Evolutionary conservation across 2,329 filamentous ascomycete genomes (phyloP).

Genomic region (Dactylonectria macrodidyma): DNA sequence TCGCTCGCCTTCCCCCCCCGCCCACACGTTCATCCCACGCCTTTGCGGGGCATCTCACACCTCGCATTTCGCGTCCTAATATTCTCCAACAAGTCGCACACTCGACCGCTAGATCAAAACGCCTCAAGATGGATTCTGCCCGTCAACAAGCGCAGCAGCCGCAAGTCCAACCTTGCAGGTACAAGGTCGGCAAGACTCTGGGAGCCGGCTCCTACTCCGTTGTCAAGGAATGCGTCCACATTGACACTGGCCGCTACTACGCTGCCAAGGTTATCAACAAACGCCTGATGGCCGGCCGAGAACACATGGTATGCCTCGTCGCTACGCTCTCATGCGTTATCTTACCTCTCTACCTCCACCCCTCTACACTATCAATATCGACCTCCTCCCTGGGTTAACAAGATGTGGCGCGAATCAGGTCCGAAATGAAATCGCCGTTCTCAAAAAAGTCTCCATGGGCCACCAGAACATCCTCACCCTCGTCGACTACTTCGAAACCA

Average conservation of each 20-base stretch:
- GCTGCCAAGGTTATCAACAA: conserved; percentile 99
- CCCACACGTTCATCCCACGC: conserved; percentile 12
- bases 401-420: conserved; percentile 68
- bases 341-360: neutral
- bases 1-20: conserved; percentile 10
- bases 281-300: conserved; percentile 94
- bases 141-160: conserved; percentile 53
- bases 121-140: conserved; percentile 41
- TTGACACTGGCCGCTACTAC: conserved; percentile 97
- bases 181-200: conserved; percentile 98
- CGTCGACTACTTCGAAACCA: conserved; percentile 99
- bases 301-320: conserved; percentile 86
- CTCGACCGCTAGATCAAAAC: conserved; percentile 28
- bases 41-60: conserved; percentile 33
- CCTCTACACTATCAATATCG: neutral
- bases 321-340: conserved; percentile 12
- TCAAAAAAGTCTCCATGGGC: conserved; percentile 99
- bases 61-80: neutral
- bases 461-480: conserved; percentile 98
- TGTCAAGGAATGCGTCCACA: conserved; percentile 98
- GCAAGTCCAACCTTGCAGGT: conserved; percentile 93
- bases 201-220: conserved; percentile 98
- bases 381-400: conserved; percentile 32
- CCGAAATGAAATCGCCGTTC: conserved; percentile 96
- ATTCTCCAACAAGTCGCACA: conserved; percentile 15